phyloP scores from a whole-genome alignment of 192 early-diverging fungal genomes.

The Backusella parvicylindrica region DNA sequence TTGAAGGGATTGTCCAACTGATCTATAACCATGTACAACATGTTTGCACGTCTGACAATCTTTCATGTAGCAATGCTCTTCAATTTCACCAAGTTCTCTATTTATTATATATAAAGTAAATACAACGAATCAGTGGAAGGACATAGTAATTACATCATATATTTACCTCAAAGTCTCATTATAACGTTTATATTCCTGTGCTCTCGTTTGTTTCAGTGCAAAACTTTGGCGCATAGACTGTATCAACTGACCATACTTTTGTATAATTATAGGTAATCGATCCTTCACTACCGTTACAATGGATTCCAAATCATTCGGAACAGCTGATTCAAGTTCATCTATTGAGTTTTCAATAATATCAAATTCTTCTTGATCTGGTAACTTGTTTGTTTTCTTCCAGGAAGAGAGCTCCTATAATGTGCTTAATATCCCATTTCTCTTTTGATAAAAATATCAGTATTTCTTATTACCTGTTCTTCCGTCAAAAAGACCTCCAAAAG shows the following conservation, averaged over 20 bases:
- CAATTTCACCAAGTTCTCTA: conserved; percentile 51
- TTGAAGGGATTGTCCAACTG: conserved; percentile 42
- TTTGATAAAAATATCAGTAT: no score
- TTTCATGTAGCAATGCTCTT: conserved; percentile 47
- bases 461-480: conserved; percentile 52
- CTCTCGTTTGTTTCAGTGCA: conserved; percentile 49
- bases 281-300: conserved; percentile 39
- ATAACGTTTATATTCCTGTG: conserved; percentile 51
- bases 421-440: no score
- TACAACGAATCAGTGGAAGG: no score
- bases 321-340: conserved; percentile 29
- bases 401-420: conserved; percentile 50
- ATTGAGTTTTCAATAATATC: conserved; percentile 26
- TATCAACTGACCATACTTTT: conserved; percentile 52
- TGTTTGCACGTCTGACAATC: conserved; percentile 54
- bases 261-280: conserved; percentile 42
- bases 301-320: conserved; percentile 50
- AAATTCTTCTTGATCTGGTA: conserved; percentile 52
- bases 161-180: conserved; percentile 45
- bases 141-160: no score
- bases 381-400: conserved; percentile 42
- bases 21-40: conserved; percentile 40
- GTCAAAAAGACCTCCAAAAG: conserved; percentile 62
- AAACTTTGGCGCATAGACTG: conserved; percentile 50
- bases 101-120: no score